phyloP scores from a whole-genome alignment of 1,284 basidiomycete genomes.

The Malassezia arunalokei region DNA sequence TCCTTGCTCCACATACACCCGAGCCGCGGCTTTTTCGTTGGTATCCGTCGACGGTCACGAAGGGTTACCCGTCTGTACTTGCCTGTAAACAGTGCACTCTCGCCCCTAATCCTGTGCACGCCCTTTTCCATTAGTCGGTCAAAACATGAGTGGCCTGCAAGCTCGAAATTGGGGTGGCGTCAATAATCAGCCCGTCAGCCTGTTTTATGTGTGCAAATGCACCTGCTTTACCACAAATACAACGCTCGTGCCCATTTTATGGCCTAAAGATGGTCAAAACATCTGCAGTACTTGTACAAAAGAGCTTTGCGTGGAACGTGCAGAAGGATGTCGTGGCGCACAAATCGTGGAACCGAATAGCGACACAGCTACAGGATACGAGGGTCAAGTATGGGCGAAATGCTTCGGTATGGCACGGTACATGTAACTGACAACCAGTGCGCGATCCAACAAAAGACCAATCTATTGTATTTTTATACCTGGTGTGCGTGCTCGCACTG shows the following conservation, averaged over 20 bases:
- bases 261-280: slow-evolving; percentile 24
- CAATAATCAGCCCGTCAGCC: slow-evolving; percentile 2
- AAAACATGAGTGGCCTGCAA: no score
- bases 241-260: slow-evolving; percentile 40
- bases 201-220: slow-evolving; percentile 42
- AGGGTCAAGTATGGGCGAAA: slow-evolving; percentile 45
- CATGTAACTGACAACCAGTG: slow-evolving; percentile 14
- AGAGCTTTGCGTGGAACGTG: slow-evolving; percentile 43
- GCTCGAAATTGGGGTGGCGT: background rate
- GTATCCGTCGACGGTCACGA: no score
- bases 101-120: no score
- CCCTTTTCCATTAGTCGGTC: no score
- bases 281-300: slow-evolving; percentile 43
- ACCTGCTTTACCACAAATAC: slow-evolving; percentile 46
- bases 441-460: slow-evolving; percentile 40
- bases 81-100: no score
- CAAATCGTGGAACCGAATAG: slow-evolving; percentile 32
- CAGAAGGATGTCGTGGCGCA: slow-evolving; percentile 38
- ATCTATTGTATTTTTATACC: slow-evolving; percentile 34
- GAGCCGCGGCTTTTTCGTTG: no score
- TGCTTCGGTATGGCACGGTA: slow-evolving; percentile 24
- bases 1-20: background rate
- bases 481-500: slow-evolving; percentile 23
- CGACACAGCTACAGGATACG: slow-evolving; percentile 43
- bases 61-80: no score